Evolutionary conservation across 2,329 filamentous ascomycete genomes (phyloP).

Genomic region (Xylaria polymorpha): DNA sequence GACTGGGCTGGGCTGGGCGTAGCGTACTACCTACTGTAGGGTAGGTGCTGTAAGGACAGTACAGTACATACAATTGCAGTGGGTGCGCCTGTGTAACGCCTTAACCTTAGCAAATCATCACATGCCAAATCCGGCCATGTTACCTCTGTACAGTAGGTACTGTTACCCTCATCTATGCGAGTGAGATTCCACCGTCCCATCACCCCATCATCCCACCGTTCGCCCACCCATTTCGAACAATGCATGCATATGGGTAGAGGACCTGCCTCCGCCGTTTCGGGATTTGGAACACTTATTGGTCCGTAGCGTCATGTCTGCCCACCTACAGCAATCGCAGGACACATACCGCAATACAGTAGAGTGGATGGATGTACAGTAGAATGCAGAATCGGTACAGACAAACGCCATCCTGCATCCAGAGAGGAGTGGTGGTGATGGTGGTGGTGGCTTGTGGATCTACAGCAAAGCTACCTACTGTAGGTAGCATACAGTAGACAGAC

Average conservation of each 20-base stretch:
- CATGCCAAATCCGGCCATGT: conserved; percentile 11
- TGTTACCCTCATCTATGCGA: conserved; percentile 27
- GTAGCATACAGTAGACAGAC: too few species aligned
- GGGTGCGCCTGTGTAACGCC: neutral
- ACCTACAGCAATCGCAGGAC: neutral
- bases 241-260: conserved; percentile 33
- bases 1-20: neutral
- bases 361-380: neutral
- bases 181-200: conserved; percentile 28
- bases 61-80: too few species aligned
- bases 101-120: conserved; percentile 8
- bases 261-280: conserved; percentile 36
- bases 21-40: too few species aligned
- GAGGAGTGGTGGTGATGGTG: neutral
- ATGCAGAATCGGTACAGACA: neutral
- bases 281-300: conserved; percentile 31
- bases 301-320: conserved; percentile 5
- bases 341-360: neutral
- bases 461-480: too few species aligned
- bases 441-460: conserved; percentile 2
- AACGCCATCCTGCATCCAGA: neutral
- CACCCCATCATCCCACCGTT: conserved; percentile 2
- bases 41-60: too few species aligned
- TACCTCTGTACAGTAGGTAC: neutral
- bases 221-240: conserved; percentile 1